Conservation (phyloP, 768 basidiomycete species). For the Pleurotus tuber-regium region DNA sequence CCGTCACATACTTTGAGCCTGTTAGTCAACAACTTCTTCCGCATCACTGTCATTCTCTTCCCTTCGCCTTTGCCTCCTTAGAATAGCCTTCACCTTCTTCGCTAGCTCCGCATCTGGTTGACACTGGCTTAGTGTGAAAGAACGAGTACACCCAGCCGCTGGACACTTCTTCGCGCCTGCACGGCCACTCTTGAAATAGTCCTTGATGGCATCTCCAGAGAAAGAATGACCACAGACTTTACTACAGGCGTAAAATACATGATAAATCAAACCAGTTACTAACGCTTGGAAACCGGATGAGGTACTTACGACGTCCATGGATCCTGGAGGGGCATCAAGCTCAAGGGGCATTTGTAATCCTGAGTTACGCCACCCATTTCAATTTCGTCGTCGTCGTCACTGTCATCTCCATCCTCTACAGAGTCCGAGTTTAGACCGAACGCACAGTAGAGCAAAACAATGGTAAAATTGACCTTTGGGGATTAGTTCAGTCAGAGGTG, state of each 20-base stretch:
- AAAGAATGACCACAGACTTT: constrained; percentile 79
- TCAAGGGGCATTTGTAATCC: constrained; percentile 83
- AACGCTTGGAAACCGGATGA: no score
- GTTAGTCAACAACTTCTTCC: constrained; percentile 53
- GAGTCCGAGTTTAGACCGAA: no score
- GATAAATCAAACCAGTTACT: no score
- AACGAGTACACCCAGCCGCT: constrained; percentile 66
- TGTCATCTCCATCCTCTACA: constrained; percentile 79
- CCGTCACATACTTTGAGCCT: no score
- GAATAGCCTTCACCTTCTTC: constrained; percentile 57
- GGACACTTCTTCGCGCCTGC: constrained; percentile 53
- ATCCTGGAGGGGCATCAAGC: constrained; percentile 60
- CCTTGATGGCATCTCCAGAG: constrained; percentile 66
- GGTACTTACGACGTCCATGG: constrained; percentile 78
- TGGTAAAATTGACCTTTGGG: constrained; percentile 49
- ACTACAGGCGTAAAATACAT: constrained; percentile 34
- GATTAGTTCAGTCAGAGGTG: constrained; percentile 73
- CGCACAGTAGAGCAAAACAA: neutral
- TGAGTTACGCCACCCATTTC: constrained; percentile 85
- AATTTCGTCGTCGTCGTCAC: constrained; percentile 85
- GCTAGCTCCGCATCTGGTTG: constrained; percentile 55
- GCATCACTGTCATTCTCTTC: constrained; percentile 53
- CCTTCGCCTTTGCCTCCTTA: constrained; percentile 48
- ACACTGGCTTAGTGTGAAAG: constrained; percentile 49
- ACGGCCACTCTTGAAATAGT: constrained; percentile 46